These are phyloP conservation scores for Bryum argenteum DNA, from an alignment of 225 moss, liverwort and hornwort species.

Conservation along the genomic window DNA sequence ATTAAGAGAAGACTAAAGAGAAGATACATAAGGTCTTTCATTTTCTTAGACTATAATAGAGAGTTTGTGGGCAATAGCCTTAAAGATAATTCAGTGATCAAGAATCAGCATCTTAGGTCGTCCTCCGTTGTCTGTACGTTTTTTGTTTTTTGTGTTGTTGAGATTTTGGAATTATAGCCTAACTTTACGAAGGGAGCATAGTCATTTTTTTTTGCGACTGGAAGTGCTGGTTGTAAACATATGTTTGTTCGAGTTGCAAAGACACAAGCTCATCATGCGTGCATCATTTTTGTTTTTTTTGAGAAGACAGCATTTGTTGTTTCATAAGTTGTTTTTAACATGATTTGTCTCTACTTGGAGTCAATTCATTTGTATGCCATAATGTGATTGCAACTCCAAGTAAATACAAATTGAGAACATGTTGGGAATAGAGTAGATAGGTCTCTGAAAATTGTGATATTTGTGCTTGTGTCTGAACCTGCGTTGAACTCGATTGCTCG, in stretches of 20 bases:
- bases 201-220: constrained; percentile 6
- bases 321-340: constrained; percentile 8
- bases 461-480: constrained; percentile 27
- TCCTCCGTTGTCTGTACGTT: neutral
- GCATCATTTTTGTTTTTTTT: constrained; percentile 3
- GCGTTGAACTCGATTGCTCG: constrained; percentile 3
- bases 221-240: constrained; percentile 2
- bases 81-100: constrained; percentile 7
- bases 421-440: neutral
- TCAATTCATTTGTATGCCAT: constrained; percentile 7
- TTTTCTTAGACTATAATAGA: constrained; percentile 14
- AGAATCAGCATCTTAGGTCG: neutral
- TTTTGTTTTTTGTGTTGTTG: constrained; percentile 1
- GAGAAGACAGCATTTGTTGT: neutral
- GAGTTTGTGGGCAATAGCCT: constrained; percentile 14
- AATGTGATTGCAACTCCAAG: constrained; percentile 14
- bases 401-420: too few relatives aligned
- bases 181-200: neutral
- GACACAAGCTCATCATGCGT: neutral
- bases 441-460: neutral
- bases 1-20: constrained; percentile 26
- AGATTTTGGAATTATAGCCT: constrained; percentile 8
- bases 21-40: constrained; percentile 24
- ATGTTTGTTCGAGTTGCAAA: constrained; percentile 9
- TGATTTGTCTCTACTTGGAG: neutral